Conservation (phyloP, 2,329 filamentous ascomycete species). For the Nemania serpens region DNA sequence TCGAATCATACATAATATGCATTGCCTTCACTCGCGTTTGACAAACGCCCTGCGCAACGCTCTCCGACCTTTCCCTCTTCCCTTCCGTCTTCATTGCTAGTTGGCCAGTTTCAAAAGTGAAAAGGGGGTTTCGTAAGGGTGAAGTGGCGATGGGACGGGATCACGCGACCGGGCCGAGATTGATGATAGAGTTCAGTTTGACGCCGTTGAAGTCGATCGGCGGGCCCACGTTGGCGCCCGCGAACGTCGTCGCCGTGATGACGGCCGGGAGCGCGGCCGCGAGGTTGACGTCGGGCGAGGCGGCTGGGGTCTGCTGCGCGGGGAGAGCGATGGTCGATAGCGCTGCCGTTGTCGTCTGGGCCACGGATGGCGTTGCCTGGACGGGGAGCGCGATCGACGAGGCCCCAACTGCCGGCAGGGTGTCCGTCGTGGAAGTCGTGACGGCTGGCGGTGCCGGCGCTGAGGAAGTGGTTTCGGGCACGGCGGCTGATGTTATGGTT, state of each 20-base stretch:
- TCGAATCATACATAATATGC: background rate
- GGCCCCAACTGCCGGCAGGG: slow-evolving; percentile 4
- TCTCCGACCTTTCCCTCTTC: background rate
- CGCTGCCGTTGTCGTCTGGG: slow-evolving; percentile 6
- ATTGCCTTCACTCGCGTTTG: background rate
- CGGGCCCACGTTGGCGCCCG: slow-evolving; percentile 36
- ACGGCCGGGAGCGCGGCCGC: slow-evolving; percentile 23
- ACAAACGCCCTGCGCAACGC: too few species aligned
- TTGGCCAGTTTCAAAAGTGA: too few species aligned
- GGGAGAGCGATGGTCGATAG: slow-evolving; percentile 31
- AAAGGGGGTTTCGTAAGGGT: too few species aligned
- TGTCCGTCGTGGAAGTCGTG: background rate
- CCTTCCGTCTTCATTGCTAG: too few species aligned
- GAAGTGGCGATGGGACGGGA: background rate
- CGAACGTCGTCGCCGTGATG: slow-evolving; percentile 32
- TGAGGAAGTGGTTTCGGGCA: background rate
- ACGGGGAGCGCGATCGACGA: slow-evolving; percentile 31
- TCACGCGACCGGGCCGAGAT: slow-evolving; percentile 34
- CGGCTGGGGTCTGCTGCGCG: slow-evolving; percentile 25
- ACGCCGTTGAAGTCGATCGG: slow-evolving; percentile 36
- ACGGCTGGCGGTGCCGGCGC: background rate
- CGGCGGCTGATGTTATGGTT: background rate
- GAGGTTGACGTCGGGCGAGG: slow-evolving; percentile 21
- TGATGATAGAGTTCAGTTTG: slow-evolving; percentile 34
- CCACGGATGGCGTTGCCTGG: slow-evolving; percentile 16